phyloP scores from a whole-genome alignment of 108 stramenopile genomes.

The Mediolabrus comicus region DNA sequence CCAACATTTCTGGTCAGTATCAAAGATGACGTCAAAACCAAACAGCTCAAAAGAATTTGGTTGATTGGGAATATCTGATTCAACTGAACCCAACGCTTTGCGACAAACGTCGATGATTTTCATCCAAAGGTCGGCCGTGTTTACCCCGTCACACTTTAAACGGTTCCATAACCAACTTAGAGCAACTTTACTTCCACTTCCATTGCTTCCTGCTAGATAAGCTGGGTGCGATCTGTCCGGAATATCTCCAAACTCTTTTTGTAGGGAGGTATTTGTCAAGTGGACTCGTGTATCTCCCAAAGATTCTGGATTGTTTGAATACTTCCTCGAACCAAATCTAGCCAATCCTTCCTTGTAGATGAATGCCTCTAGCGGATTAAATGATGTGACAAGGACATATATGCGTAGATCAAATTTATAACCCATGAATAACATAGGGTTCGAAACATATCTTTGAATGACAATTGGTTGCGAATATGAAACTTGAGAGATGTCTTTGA shows the following conservation, averaged over 20 bases:
- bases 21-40: conserved; percentile 85
- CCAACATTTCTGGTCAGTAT: conserved; percentile 78
- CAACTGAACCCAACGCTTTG: conserved; percentile 64
- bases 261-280: conserved; percentile 61
- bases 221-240: conserved; percentile 66
- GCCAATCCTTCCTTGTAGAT: conserved; percentile 83
- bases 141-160: conserved; percentile 24
- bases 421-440: conserved; percentile 78
- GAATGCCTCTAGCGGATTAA: conserved; percentile 78
- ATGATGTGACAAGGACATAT: conserved; percentile 87
- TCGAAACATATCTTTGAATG: conserved; percentile 73
- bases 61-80: conserved; percentile 64
- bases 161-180: conserved; percentile 46
- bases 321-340: conserved; percentile 69
- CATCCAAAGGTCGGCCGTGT: conserved; percentile 55
- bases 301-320: conserved; percentile 48
- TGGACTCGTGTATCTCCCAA: conserved; percentile 41
- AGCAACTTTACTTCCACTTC: conserved; percentile 37
- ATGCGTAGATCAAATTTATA: conserved; percentile 87
- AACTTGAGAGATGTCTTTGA: conserved; percentile 64
- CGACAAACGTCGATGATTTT: conserved; percentile 70
- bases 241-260: conserved; percentile 62
- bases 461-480: conserved; percentile 67
- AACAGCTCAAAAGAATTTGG: conserved; percentile 89
- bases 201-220: conserved; percentile 40